Evolutionary conservation across 768 basidiomycete species (phyloP), one percentile per base, ranked within the genome.

Genomic region (Boletus subcaerulescens): DNA sequence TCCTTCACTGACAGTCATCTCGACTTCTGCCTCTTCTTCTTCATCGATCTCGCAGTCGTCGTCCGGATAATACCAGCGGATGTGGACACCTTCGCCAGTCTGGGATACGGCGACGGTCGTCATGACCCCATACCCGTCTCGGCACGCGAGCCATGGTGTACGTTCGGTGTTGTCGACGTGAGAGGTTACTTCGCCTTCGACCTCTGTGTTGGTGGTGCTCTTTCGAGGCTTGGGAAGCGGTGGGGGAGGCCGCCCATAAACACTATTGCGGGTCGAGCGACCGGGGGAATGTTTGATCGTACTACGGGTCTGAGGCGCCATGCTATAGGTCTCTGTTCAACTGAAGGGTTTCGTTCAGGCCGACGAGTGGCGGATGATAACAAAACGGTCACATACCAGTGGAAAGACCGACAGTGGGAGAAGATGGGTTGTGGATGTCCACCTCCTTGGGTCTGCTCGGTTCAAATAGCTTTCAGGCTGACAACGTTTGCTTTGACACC

Each of bases 261-360:
- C 29, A 45, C 65, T 67, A 29, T 70, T 69, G 52, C 59, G 59
- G 4, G 68, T 63, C 4, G 32, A 24, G 47, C 63, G 60, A 39
- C 59, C 58, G 0, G 63, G 56, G 4, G 63, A 60, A 22, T 39
- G 1, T 32, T 57, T 68, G 40, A 47, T 14, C n/a, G 53, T 15
- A 31, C 59, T 68, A 18, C 63, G 61, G 0, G 67, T 67, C 43
- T 57, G 63, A 38, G 67, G 68, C n/a, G 68, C 54, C 68, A 70
- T 70, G 29, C 11, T 42, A 36, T 46, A 31, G 2, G 50, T 55
- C 9, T 6, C 29, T 41, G 57, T 33, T 50, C 22, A 17, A 36
- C 39, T 55, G 9, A 32, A 15, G 0, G 10, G 14, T 3, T 4
- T 20, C 1, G 4, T 42, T 55, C 33, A 55, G 38, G 32, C 14